Evolutionary conservation across 257 asterid genomes (phyloP).

Genomic region (Coffea eugenioides): DNA sequence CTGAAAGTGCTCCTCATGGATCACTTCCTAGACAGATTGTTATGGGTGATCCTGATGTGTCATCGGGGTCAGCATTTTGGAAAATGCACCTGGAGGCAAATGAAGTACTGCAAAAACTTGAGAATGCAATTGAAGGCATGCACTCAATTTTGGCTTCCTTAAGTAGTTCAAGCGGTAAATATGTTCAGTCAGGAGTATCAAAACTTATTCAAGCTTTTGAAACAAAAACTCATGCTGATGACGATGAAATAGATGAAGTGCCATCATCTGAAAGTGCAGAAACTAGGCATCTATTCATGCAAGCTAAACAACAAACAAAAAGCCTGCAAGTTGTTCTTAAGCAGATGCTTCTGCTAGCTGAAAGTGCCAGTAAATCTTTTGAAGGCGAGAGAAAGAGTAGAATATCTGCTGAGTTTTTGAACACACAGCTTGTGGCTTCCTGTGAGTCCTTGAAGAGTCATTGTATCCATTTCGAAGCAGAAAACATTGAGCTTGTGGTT

Average conservation of each 20-base stretch:
- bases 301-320: constrained; percentile 39
- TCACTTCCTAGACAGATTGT: background rate
- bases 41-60: constrained; percentile 32
- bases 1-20: constrained; percentile 22
- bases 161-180: constrained; percentile 46
- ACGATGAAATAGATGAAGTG: constrained; percentile 44
- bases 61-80: constrained; percentile 45
- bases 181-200: constrained; percentile 64
- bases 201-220: constrained; percentile 88
- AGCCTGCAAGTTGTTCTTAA: constrained; percentile 46
- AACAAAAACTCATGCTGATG: constrained; percentile 53
- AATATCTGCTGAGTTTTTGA: constrained; percentile 37
- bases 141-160: constrained; percentile 46
- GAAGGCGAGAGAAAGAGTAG: constrained; percentile 43
- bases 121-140: constrained; percentile 62
- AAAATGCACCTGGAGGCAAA: constrained; percentile 59
- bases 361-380: constrained; percentile 45
- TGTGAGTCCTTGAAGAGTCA: constrained; percentile 47
- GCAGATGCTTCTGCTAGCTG: constrained; percentile 48
- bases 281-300: constrained; percentile 43
- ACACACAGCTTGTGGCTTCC: constrained; percentile 34
- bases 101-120: constrained; percentile 56
- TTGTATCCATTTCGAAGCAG: constrained; percentile 55
- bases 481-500: constrained; percentile 69
- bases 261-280: constrained; percentile 36